Evolutionary conservation across 2,329 filamentous ascomycete species (phyloP).

Genomic region (Lasiodiplodia citricola): DNA sequence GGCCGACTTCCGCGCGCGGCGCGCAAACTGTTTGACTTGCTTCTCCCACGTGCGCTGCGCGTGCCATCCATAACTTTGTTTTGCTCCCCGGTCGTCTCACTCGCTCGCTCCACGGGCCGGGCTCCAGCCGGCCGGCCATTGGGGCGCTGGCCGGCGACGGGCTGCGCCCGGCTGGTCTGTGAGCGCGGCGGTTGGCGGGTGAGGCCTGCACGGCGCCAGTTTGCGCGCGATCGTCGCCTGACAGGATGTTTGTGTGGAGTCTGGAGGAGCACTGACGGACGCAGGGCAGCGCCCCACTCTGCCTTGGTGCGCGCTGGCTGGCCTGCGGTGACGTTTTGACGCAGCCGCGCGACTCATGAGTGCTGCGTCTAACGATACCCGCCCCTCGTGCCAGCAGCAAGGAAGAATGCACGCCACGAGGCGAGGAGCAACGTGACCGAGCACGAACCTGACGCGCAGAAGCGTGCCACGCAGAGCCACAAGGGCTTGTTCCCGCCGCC

Average conservation of each 20-base stretch:
- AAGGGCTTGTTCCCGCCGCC: constrained; percentile 6
- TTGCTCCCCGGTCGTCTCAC: not conserved
- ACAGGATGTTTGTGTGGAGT: constrained; percentile 22
- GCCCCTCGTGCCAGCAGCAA: constrained; percentile 11
- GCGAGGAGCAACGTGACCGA: not conserved
- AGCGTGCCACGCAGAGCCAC: constrained; percentile 18
- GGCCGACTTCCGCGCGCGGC: constrained; percentile 8
- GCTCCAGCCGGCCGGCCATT: not conserved
- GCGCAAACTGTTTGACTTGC: constrained; percentile 20
- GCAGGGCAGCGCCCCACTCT: constrained; percentile 8
- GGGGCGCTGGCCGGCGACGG: not conserved
- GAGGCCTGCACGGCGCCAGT: constrained; percentile 1
- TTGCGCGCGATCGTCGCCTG: constrained; percentile 19
- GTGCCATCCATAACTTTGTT: constrained; percentile 18
- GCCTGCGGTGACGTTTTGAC: constrained; percentile 14
- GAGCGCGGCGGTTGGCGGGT: constrained; percentile 6
- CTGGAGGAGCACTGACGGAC: constrained; percentile 10
- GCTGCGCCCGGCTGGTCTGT: not conserved
- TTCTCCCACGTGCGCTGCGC: constrained; percentile 13
- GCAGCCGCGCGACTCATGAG: not conserved
- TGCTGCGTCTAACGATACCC: constrained; percentile 10
- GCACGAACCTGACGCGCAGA: constrained; percentile 17
- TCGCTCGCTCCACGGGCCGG: not conserved
- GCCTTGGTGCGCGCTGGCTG: not conserved
- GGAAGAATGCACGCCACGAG: constrained; percentile 5